Conservation (phyloP, 1,139 yeast genomes). For the Hanseniaspora sp. region DNA sequence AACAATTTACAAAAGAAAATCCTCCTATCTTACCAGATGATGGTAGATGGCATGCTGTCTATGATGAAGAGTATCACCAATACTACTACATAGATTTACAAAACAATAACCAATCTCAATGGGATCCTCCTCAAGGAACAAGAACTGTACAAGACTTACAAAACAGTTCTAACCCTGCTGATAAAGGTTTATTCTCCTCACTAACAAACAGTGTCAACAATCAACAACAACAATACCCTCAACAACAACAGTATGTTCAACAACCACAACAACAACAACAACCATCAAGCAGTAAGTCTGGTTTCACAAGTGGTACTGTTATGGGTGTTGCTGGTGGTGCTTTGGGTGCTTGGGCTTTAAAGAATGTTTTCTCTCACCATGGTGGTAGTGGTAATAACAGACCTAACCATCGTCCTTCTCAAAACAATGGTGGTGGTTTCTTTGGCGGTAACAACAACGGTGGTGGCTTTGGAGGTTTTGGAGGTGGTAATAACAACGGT, state of each 20-base stretch:
- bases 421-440: neutral
- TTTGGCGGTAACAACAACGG: neutral
- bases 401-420: neutral
- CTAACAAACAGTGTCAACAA: constrained; percentile 16
- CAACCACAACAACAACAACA: neutral
- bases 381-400: neutral
- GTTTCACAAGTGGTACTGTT: neutral
- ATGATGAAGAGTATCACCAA: constrained; percentile 67
- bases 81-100: constrained; percentile 63
- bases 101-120: constrained; percentile 65
- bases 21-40: constrained; percentile 47
- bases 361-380: neutral
- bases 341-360: neutral
- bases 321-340: neutral
- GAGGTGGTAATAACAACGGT: neutral
- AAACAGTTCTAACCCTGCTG: constrained; percentile 29
- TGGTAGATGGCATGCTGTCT: constrained; percentile 79
- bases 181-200: constrained; percentile 19
- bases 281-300: neutral
- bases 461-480: neutral
- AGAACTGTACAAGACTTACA: constrained; percentile 21
- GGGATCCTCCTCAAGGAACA: constrained; percentile 76
- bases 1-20: constrained; percentile 22
- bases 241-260: constrained; percentile 2
- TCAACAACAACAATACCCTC: neutral